phyloP scores from a whole-genome alignment of 768 basidiomycete species.

The Leccinum arenicola region DNA sequence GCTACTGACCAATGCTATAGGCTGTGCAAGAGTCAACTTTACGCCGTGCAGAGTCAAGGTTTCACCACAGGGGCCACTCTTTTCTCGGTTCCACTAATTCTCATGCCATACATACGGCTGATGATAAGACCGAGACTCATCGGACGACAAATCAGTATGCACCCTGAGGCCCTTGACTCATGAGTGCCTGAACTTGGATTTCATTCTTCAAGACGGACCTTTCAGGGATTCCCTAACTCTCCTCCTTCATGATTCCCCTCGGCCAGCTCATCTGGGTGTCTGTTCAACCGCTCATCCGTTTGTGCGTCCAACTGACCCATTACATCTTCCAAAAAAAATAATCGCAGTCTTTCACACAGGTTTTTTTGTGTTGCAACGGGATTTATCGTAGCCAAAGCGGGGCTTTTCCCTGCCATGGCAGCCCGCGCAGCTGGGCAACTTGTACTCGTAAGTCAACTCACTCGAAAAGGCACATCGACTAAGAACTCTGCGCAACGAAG shows the following conservation, averaged over 20 bases:
- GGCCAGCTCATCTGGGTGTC: conserved; percentile 64
- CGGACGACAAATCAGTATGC: conserved; percentile 1
- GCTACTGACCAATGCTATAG: not conserved
- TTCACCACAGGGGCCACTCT: not conserved
- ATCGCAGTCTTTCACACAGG: conserved; percentile 30
- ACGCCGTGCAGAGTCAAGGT: not conserved
- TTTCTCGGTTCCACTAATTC: not conserved
- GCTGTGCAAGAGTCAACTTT: not conserved
- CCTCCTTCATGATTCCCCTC: conserved; percentile 24
- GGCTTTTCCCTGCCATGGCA: conserved; percentile 57
- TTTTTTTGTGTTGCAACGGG: conserved; percentile 54
- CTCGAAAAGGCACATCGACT: not conserved
- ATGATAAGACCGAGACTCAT: not conserved
- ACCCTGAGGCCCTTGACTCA: not conserved
- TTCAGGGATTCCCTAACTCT: not conserved
- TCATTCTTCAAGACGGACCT: conserved; percentile 4
- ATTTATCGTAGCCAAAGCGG: conserved; percentile 55
- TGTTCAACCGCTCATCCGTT: conserved; percentile 52
- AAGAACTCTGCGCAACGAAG: conserved; percentile 14
- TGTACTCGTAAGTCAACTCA: conserved; percentile 39
- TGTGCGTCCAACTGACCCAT: conserved; percentile 40
- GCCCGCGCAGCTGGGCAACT: conserved; percentile 61
- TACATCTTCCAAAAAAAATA: not conserved
- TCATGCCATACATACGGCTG: not conserved
- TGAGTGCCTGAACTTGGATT: not conserved